These are phyloP conservation scores for Phytophthora multivora DNA, from an alignment of 352 stramenopile species.

Conservation along the genomic window DNA sequence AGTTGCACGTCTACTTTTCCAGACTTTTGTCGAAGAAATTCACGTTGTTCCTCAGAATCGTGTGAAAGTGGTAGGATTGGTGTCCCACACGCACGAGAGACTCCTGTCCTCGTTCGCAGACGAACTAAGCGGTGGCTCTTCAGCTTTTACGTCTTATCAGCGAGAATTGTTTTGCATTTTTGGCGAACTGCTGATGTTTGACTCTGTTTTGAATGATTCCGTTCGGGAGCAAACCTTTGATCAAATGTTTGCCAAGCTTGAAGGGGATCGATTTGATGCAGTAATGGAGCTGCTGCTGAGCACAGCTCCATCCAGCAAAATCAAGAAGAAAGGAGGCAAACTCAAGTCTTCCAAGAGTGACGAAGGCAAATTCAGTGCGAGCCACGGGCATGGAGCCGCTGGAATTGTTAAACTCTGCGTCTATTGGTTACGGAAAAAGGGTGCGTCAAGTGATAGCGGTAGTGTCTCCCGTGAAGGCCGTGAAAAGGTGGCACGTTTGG, in stretches of 20 bases:
- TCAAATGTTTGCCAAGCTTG: slow-evolving; percentile 47
- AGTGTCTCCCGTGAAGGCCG: slow-evolving; percentile 8
- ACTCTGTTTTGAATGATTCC: slow-evolving; percentile 48
- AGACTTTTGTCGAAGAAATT: slow-evolving; percentile 80
- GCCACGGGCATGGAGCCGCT: slow-evolving; percentile 34
- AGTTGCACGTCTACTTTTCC: slow-evolving; percentile 75
- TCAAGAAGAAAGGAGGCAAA: slow-evolving; percentile 23
- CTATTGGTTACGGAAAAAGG: slow-evolving; percentile 52
- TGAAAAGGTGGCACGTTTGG: slow-evolving; percentile 45
- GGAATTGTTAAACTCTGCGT: slow-evolving; percentile 84
- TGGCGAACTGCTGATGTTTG: slow-evolving; percentile 77
- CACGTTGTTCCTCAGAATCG: slow-evolving; percentile 81
- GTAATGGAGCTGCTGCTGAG: slow-evolving; percentile 51
- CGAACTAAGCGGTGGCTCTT: slow-evolving; percentile 19
- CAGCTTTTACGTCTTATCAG: slow-evolving; percentile 45
- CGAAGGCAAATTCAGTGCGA: slow-evolving; percentile 3
- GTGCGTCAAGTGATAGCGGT: background rate
- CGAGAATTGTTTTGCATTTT: slow-evolving; percentile 75
- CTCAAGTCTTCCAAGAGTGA: background rate
- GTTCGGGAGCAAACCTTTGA: slow-evolving; percentile 55
- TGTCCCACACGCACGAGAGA: slow-evolving; percentile 55
- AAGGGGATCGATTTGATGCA: slow-evolving; percentile 33
- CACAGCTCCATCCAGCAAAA: slow-evolving; percentile 8
- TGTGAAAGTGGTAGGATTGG: slow-evolving; percentile 54
- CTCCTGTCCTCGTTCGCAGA: slow-evolving; percentile 46